Base-by-base conservation (phyloP, 2,329 filamentous ascomycete genomes). In the Davidsoniella eucalypti region DNA sequence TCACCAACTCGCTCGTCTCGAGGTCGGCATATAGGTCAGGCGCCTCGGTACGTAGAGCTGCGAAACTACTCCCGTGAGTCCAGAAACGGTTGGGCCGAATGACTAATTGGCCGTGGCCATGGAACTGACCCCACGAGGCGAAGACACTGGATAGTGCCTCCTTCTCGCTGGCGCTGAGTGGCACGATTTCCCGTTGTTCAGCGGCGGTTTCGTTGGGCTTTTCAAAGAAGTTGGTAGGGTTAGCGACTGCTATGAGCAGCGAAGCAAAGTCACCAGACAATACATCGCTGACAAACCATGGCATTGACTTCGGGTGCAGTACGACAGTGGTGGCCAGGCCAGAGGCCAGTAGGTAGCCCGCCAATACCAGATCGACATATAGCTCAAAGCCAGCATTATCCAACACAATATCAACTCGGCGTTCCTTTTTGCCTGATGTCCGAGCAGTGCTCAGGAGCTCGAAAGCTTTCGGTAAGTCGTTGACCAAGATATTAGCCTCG, bases 211-310 rank as follows among this genome's bases (percentile, higher is more conserved):
- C 78, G 0, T 81, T 79, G 0, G 78, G 78, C 0, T 76, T 76
- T 59, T 81, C 77, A 67, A 92, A 96, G 65, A 96, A 94, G 9
- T 66, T 59, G 57, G 82, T 78, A 1, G 92, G 85, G 57, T 80
- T 74, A 5, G 81, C 76, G n/a, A 98, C 73, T 4, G 83, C 85
- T 55, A 76, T 79, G 47, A 98, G 76, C 2, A 96, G 74, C n/a
- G 82, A 79, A 1, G 71, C 73, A 58, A 96, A 95, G 65, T 98
- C 92, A 39, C 70, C 73, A 0, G 90, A 88, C 9, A 94, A 66
- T 3, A 96, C 92, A 59, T 98, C 92, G 1, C 87, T 95, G 44
- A 98, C 92, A 61, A 96, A 98, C 92, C 92, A 98, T 1, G 92
- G 92, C 52, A 98, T 88, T 18, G 80, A 82, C 68, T 98, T 98